Evolutionary conservation across 108 stramenopile species (phyloP).

Genomic region (Nitzschia sp.): DNA sequence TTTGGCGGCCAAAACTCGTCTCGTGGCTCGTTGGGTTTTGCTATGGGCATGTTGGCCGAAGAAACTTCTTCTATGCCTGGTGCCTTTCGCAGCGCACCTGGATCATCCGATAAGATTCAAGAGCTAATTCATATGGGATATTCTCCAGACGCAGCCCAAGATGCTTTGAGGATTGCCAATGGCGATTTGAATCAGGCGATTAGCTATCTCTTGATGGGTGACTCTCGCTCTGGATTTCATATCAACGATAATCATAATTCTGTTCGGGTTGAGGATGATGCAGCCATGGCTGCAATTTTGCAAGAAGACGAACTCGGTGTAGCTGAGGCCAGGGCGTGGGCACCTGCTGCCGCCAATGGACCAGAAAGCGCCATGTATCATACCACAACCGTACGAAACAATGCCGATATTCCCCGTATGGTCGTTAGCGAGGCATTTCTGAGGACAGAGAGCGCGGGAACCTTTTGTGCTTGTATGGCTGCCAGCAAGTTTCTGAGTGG

Average conservation of each 20-base stretch:
- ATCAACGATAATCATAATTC: neutral
- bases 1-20: neutral
- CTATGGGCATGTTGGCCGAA: neutral
- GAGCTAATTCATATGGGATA: constrained; percentile 29
- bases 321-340: neutral
- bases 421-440: neutral
- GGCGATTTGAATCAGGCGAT: constrained; percentile 31
- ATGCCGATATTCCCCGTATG: constrained; percentile 17
- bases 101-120: neutral
- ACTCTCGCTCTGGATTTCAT: constrained; percentile 11
- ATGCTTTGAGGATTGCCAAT: constrained; percentile 19
- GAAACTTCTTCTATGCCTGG: neutral
- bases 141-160: neutral
- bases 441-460: neutral
- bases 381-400: neutral
- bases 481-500: constrained; percentile 25
- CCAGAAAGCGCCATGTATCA: constrained; percentile 20
- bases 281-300: neutral
- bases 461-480: constrained; percentile 28
- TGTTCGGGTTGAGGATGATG: constrained; percentile 5
- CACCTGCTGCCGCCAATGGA: neutral
- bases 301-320: constrained; percentile 15
- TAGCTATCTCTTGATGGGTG: constrained; percentile 21
- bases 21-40: neutral
- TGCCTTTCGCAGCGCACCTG: neutral